Evolutionary conservation across 441 rosid species (phyloP).

Genomic region (Flueggea neowawraea): DNA sequence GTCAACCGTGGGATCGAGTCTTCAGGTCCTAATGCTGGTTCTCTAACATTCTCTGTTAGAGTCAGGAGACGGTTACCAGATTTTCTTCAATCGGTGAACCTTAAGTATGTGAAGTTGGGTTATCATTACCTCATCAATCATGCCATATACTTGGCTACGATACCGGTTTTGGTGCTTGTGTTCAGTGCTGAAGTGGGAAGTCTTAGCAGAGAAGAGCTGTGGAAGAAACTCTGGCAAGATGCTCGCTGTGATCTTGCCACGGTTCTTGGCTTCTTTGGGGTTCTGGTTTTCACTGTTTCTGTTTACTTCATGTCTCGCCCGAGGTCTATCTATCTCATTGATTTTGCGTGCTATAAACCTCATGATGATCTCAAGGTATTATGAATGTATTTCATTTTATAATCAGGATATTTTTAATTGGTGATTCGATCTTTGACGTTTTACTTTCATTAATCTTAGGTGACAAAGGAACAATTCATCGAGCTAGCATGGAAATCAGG

Average conservation of each 20-base stretch:
- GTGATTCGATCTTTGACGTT: too few species aligned
- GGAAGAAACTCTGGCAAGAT: constrained; percentile 79
- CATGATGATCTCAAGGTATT: constrained; percentile 78
- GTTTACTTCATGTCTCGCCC: constrained; percentile 84
- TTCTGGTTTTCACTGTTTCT: constrained; percentile 62
- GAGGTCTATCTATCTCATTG: constrained; percentile 75
- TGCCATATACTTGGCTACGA: constrained; percentile 82
- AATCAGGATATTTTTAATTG: too few species aligned
- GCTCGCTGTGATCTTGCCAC: constrained; percentile 68
- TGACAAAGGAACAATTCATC: constrained; percentile 65
- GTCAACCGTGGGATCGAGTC: constrained; percentile 85
- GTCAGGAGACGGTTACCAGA: constrained; percentile 85
- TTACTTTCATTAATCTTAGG: constrained; percentile 28
- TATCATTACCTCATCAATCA: constrained; percentile 85
- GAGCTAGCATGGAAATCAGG: constrained; percentile 49
- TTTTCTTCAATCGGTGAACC: constrained; percentile 88
- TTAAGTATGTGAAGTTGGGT: constrained; percentile 89
- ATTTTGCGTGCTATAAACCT: constrained; percentile 80
- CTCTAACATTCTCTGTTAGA: constrained; percentile 76
- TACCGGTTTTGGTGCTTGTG: constrained; percentile 70
- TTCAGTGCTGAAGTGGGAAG: constrained; percentile 87
- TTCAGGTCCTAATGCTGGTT: constrained; percentile 85
- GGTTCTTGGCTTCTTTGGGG: constrained; percentile 52
- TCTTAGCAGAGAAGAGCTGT: constrained; percentile 70
- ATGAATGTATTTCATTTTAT: too few species aligned